A percentile compares a stretch with the other conserved stretches of the same genome.
phyloP scores from a whole-genome alignment of 305 asterid species.

The Plantago coronopus region DNA sequence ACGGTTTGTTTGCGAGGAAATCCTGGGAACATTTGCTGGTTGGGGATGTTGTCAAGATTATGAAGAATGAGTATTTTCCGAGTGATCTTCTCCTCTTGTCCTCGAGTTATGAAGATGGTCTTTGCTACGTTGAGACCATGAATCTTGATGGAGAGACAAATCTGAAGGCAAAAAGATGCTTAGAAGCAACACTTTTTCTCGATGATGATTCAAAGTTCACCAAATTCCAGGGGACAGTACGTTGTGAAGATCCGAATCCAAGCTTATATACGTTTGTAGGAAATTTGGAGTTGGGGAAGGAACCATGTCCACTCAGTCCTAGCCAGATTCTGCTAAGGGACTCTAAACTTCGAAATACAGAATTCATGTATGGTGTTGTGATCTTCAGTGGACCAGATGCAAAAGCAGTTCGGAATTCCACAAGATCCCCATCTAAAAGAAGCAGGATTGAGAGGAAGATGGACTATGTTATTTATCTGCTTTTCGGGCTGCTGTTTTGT shows the following conservation, averaged over 20 bases:
- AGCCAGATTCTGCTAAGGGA: conserved; percentile 58
- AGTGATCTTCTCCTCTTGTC: conserved; percentile 65
- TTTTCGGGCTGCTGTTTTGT: conserved; percentile 43
- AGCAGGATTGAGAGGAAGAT: conserved; percentile 66
- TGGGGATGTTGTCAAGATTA: conserved; percentile 66
- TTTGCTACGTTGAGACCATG: conserved; percentile 82
- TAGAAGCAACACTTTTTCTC: conserved; percentile 41
- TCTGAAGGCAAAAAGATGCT: conserved; percentile 55
- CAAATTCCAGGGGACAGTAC: conserved; percentile 38
- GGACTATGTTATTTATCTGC: conserved; percentile 62
- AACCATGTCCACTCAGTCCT: conserved; percentile 38
- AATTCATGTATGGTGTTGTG: conserved; percentile 54
- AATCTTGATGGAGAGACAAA: conserved; percentile 86
- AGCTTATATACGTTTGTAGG: conserved; percentile 62
- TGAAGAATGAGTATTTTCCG: conserved; percentile 64
- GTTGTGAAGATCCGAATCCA: conserved; percentile 66
- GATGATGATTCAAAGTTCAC: conserved; percentile 32
- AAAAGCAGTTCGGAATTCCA: conserved; percentile 61
- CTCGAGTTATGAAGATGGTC: conserved; percentile 74
- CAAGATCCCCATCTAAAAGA: conserved; percentile 62
- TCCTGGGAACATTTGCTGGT: conserved; percentile 54
- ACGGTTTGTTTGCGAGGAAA: conserved; percentile 39
- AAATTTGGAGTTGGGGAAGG: conserved; percentile 32
- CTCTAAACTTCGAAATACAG: conserved; percentile 77
- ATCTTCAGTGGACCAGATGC: conserved; percentile 72